Evolutionary conservation across 345 rosid species (phyloP).

Genomic region (Laguncularia racemosa): DNA sequence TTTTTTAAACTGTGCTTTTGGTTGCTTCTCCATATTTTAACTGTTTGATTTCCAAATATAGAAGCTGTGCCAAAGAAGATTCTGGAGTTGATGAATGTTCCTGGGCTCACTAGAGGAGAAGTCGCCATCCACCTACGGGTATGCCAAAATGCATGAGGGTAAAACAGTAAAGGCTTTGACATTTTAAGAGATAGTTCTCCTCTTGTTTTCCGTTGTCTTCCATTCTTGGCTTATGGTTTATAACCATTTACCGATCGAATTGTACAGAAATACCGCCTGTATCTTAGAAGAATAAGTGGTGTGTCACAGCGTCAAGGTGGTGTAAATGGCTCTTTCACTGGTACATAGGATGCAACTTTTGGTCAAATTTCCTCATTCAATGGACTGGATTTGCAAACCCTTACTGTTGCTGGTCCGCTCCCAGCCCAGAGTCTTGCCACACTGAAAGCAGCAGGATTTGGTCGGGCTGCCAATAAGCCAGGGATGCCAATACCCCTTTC

Average conservation of each 20-base stretch:
- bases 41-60: slow-evolving; percentile 18
- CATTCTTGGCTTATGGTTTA: not conserved
- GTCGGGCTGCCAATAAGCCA: slow-evolving; percentile 47
- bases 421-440: slow-evolving; percentile 80
- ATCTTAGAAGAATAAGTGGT: slow-evolving; percentile 92
- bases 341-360: slow-evolving; percentile 51
- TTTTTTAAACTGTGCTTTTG: not conserved
- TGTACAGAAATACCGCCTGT: slow-evolving; percentile 85
- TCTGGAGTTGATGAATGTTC: slow-evolving; percentile 89
- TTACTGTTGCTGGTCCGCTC: slow-evolving; percentile 69
- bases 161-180: too few species aligned
- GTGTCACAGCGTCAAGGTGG: slow-evolving; percentile 60
- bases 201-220: too few species aligned
- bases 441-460: slow-evolving; percentile 75
- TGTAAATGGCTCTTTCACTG: slow-evolving; percentile 45
- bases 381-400: slow-evolving; percentile 68
- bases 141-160: not conserved
- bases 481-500: slow-evolving; percentile 48
- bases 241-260: not conserved
- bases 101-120: slow-evolving; percentile 79
- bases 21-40: not conserved
- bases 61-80: slow-evolving; percentile 98
- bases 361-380: slow-evolving; percentile 50
- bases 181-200: too few species aligned
- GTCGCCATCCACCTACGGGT: slow-evolving; percentile 98